These are phyloP conservation scores for Aspergillus niger DNA, from an alignment of 2,329 filamentous ascomycete species.

Conservation along the genomic window DNA sequence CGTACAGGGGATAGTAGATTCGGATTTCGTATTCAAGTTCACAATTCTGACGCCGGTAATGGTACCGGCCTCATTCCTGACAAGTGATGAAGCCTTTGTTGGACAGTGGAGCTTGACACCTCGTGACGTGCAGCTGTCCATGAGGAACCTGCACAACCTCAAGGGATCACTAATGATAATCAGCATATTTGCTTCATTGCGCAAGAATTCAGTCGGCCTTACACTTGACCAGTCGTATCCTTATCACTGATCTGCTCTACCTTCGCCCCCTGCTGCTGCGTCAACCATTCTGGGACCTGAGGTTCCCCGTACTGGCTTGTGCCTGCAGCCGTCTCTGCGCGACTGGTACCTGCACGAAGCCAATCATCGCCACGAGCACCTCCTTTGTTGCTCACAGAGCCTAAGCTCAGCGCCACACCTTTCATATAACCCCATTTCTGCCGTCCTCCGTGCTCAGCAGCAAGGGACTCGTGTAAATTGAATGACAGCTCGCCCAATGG, in stretches of 20 bases:
- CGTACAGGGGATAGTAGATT: conserved; percentile 58
- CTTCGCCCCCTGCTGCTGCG: conserved; percentile 54
- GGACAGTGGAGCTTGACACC: conserved; percentile 70
- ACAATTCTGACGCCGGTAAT: conserved; percentile 57
- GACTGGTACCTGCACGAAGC: conserved; percentile 65
- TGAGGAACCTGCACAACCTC: conserved; percentile 65
- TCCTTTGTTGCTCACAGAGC: conserved; percentile 39
- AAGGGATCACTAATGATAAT: conserved; percentile 60
- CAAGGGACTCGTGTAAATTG: conserved; percentile 66
- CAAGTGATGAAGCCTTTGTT: conserved; percentile 57
- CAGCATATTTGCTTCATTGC: not conserved
- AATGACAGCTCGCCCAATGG: conserved; percentile 69
- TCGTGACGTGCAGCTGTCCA: conserved; percentile 57
- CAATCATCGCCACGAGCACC: conserved; percentile 62
- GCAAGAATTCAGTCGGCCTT: conserved; percentile 31
- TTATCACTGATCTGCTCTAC: conserved; percentile 65
- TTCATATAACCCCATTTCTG: conserved; percentile 61
- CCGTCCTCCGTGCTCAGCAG: conserved; percentile 59
- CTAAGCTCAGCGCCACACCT: conserved; percentile 62
- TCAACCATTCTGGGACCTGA: conserved; percentile 61
- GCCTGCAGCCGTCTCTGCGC: conserved; percentile 55
- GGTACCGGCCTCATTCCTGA: conserved; percentile 52
- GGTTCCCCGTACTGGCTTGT: conserved; percentile 38
- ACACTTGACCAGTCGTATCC: conserved; percentile 66
- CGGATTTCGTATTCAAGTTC: conserved; percentile 35